Evolutionary conservation across 805 yeast genomes (phyloP).

Genomic region (Peterozyma toletana): DNA sequence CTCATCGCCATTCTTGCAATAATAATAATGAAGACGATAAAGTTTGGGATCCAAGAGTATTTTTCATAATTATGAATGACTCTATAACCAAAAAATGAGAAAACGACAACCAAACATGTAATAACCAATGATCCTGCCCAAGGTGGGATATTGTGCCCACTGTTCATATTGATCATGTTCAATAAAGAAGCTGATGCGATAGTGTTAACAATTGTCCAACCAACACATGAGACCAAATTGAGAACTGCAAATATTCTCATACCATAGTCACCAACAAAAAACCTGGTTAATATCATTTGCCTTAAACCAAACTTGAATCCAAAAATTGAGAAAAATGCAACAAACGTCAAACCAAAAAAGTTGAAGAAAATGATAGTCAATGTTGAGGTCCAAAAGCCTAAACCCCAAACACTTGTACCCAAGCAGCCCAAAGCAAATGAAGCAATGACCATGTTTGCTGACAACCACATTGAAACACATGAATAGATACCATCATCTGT

Average conservation of each 20-base stretch:
- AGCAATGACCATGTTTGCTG: constrained; percentile 84
- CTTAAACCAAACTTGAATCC: constrained; percentile 84
- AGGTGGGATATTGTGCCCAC: constrained; percentile 56
- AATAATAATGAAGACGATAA: constrained; percentile 65
- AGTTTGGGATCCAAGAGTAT: constrained; percentile 84
- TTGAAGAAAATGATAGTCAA: constrained; percentile 67
- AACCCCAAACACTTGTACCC: constrained; percentile 51
- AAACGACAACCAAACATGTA: constrained; percentile 57
- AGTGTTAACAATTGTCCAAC: constrained; percentile 93
- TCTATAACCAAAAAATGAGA: constrained; percentile 79
- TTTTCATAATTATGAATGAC: constrained; percentile 78
- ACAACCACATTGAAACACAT: constrained; percentile 86
- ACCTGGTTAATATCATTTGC: constrained; percentile 79
- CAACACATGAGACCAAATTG: constrained; percentile 81
- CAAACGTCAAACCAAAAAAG: constrained; percentile 66
- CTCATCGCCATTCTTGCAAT: constrained; percentile 70
- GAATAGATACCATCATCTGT: constrained; percentile 56
- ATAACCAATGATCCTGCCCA: constrained; percentile 87
- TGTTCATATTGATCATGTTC: constrained; percentile 59
- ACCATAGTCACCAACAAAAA: constrained; percentile 65
- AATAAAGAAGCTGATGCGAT: constrained; percentile 84
- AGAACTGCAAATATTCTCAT: constrained; percentile 73
- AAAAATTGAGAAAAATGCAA: constrained; percentile 75
- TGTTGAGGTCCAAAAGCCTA: constrained; percentile 69
- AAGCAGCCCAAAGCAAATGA: constrained; percentile 73